Conservation (phyloP, 108 stramenopile genomes). For the Pseudonitzschia multiseries region DNA sequence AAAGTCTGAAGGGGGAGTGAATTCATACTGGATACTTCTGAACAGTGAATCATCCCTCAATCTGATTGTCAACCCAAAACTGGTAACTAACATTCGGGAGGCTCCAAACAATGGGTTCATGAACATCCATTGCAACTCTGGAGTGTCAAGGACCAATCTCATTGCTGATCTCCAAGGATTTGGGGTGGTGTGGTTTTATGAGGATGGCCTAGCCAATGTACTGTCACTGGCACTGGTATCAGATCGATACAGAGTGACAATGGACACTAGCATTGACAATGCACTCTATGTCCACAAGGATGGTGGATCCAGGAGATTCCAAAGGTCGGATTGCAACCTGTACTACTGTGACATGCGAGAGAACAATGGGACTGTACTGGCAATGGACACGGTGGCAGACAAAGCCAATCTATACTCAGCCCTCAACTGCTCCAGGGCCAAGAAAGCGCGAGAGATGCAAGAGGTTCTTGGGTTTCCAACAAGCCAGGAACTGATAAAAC, state of each 20-base stretch:
- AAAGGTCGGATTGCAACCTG: neutral
- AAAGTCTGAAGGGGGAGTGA: no score
- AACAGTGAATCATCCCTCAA: neutral
- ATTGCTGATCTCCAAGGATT: neutral
- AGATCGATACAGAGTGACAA: neutral
- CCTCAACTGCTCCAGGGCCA: neutral
- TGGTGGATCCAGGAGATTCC: neutral
- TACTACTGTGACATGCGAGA: neutral
- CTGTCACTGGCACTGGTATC: neutral
- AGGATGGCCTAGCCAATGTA: neutral
- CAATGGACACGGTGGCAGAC: neutral
- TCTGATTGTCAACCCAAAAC: neutral
- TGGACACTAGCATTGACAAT: neutral
- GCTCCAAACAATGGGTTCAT: neutral
- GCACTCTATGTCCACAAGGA: neutral
- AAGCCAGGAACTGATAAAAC: neutral
- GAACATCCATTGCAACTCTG: neutral
- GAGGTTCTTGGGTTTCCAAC: neutral
- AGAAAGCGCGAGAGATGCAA: neutral
- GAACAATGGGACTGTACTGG: neutral
- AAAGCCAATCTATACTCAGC: neutral
- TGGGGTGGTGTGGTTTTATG: neutral
- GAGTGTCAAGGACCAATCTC: neutral
- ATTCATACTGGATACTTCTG: neutral
- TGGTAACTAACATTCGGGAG: neutral